These are phyloP conservation scores for Lathyrus sativus DNA, from an alignment of 306 rosid genomes.

Conservation along the genomic window DNA sequence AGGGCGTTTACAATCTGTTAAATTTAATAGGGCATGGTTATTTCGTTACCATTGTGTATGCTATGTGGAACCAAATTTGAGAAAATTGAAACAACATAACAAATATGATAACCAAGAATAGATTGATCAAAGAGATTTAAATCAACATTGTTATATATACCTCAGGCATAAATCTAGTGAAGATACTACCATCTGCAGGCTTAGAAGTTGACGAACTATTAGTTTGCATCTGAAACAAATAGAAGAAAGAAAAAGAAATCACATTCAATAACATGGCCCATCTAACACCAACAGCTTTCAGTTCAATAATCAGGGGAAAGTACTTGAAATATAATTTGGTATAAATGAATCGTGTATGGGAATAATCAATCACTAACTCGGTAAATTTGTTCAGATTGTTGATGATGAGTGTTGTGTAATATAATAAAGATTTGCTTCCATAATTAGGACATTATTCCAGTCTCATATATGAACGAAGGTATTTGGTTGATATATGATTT, in stretches of 20 bases:
- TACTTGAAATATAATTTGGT: not conserved
- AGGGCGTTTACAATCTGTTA: slow-evolving; percentile 71
- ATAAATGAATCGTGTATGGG: not conserved
- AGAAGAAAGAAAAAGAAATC: slow-evolving; percentile 5
- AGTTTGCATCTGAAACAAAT: slow-evolving; percentile 37
- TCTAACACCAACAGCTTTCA: slow-evolving; percentile 1
- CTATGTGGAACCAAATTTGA: slow-evolving; percentile 27
- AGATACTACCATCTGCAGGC: slow-evolving; percentile 46
- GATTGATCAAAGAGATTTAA: not conserved
- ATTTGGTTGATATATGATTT: not conserved
- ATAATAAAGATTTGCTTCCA: not conserved
- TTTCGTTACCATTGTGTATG: slow-evolving; percentile 36
- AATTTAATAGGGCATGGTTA: slow-evolving; percentile 33
- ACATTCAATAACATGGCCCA: not conserved
- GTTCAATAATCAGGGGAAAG: slow-evolving; percentile 23
- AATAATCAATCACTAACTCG: not conserved
- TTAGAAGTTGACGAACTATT: slow-evolving; percentile 36
- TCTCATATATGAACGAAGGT: too few species aligned
- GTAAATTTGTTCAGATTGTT: not conserved
- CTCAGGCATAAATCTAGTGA: slow-evolving; percentile 56
- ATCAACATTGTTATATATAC: slow-evolving; percentile 37
- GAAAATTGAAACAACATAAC: slow-evolving; percentile 7
- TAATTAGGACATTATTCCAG: not conserved
- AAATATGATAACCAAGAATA: slow-evolving; percentile 16
- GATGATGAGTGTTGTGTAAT: not conserved